Percentiles rank a stretch among this genome's conserved stretches.
These are phyloP conservation scores for Metschnikowia gelsemii DNA, from an alignment of 805 yeast genomes.

Conservation along the genomic window DNA sequence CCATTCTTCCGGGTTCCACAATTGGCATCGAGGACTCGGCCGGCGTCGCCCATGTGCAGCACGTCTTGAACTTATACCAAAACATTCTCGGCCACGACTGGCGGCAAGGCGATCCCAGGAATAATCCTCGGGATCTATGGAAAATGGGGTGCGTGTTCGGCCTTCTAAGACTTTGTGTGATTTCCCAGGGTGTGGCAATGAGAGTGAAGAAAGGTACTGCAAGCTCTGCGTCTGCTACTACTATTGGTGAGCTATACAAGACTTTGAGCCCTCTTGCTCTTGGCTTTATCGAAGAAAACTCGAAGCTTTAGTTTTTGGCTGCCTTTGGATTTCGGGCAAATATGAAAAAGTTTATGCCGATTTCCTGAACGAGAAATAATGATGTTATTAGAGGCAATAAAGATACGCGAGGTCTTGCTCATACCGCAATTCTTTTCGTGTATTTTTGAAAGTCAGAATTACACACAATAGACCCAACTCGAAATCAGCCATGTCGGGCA, in stretches of 20 bases:
- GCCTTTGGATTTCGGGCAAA: too few species aligned
- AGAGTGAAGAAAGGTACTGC: slow-evolving; percentile 53
- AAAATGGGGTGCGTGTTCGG: slow-evolving; percentile 56
- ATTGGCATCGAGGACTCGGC: slow-evolving; percentile 36
- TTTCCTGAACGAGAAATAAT: too few species aligned
- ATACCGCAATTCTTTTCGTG: too few species aligned
- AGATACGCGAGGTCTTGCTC: too few species aligned
- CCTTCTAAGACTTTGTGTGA: slow-evolving; percentile 52
- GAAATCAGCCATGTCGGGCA: too few species aligned
- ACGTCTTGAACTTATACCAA: slow-evolving; percentile 30
- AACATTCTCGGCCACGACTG: slow-evolving; percentile 26
- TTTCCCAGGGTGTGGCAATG: slow-evolving; percentile 62
- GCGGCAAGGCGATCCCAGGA: slow-evolving; percentile 35
- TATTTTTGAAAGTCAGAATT: too few species aligned
- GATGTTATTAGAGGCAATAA: too few species aligned
- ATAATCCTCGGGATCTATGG: slow-evolving; percentile 50
- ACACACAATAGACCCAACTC: too few species aligned
- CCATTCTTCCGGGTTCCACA: slow-evolving; percentile 24
- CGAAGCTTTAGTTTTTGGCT: slow-evolving; percentile 14
- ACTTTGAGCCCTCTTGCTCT: slow-evolving; percentile 32
- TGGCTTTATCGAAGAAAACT: slow-evolving; percentile 6
- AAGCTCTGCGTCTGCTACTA: slow-evolving; percentile 49
- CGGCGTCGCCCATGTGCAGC: slow-evolving; percentile 21
- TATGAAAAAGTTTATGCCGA: too few species aligned
- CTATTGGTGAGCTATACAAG: slow-evolving; percentile 37